Evolutionary conservation across 805 yeast genomes (phyloP).

Genomic region (Kuraishia hungarica): DNA sequence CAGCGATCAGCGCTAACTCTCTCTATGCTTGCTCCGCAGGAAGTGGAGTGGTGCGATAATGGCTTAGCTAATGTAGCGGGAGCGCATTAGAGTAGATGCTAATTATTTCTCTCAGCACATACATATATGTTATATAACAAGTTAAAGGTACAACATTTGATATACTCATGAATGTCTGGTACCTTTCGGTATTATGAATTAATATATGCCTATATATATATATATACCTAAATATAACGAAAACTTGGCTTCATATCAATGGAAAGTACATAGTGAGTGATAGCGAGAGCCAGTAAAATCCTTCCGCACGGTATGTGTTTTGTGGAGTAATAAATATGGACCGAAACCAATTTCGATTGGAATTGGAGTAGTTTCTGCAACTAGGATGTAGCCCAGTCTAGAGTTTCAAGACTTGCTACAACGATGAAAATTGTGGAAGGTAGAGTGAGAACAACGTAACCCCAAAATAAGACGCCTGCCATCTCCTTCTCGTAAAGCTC

Average conservation of each 20-base stretch:
- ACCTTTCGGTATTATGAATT: too few relatives aligned
- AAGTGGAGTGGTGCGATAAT: too few relatives aligned
- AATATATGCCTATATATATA: neutral
- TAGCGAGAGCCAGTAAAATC: too few relatives aligned
- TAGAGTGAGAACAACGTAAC: slow-evolving; percentile 65
- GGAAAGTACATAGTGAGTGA: neutral
- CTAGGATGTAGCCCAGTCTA: slow-evolving; percentile 22
- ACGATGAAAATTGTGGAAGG: slow-evolving; percentile 73
- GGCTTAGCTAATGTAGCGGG: too few relatives aligned
- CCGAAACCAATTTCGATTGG: too few relatives aligned
- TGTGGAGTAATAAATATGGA: neutral
- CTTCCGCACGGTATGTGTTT: neutral
- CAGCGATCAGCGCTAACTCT: neutral
- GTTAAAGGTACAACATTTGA: too few relatives aligned
- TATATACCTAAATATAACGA: neutral
- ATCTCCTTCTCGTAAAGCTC: slow-evolving; percentile 71
- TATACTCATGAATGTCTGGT: neutral
- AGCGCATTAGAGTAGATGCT: too few relatives aligned
- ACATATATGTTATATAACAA: too few relatives aligned
- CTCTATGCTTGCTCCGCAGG: neutral
- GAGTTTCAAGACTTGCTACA: slow-evolving; percentile 52
- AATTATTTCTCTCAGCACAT: too few relatives aligned
- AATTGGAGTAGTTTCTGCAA: neutral
- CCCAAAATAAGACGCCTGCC: slow-evolving; percentile 80
- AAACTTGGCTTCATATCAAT: neutral